These are phyloP conservation scores for Coemansia sp. DNA, from an alignment of 192 early-diverging fungal species.

Conservation along the genomic window DNA sequence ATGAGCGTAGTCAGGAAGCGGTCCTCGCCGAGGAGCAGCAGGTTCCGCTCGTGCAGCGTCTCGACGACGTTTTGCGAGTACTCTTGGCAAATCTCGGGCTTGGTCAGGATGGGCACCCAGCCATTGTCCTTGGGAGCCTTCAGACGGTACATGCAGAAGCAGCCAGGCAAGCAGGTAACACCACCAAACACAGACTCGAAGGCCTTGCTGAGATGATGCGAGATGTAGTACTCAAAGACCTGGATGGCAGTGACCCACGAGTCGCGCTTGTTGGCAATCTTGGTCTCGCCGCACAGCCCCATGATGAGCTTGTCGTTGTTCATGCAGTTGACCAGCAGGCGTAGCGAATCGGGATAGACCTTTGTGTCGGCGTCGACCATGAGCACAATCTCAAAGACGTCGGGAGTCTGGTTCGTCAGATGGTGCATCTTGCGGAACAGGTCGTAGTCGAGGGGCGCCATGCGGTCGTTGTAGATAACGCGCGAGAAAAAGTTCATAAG, in stretches of 20 bases:
- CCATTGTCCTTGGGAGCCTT: conserved; percentile 82
- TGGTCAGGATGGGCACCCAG: conserved; percentile 89
- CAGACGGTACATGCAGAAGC: conserved; percentile 99
- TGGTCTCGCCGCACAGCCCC: conserved; percentile 97
- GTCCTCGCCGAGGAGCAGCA: conserved; percentile 99
- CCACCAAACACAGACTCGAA: conserved; percentile 98
- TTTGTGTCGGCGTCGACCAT: conserved; percentile 99
- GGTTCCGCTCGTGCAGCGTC: conserved; percentile 98
- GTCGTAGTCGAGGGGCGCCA: conserved; percentile 96
- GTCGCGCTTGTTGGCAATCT: conserved; percentile 90
- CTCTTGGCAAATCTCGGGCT: conserved; percentile 84
- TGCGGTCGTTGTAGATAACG: conserved; percentile 92
- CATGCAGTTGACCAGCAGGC: conserved; percentile 94
- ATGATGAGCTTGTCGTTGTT: conserved; percentile 92
- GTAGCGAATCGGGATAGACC: conserved; percentile 90
- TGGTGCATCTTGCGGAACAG: conserved; percentile 99
- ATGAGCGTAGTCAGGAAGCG: conserved; percentile 99
- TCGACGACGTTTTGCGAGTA: conserved; percentile 96
- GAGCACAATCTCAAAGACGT: conserved; percentile 96
- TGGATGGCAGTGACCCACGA: conserved; percentile 99
- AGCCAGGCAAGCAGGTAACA: conserved; percentile 98
- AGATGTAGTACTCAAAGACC: conserved; percentile 99
- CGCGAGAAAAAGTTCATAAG: conserved; percentile 97
- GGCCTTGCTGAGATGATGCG: conserved; percentile 96
- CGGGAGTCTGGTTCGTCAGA: conserved; percentile 97